Evolutionary conservation across 768 basidiomycete species (phyloP).

Genomic region (Lyophyllum shimeji): DNA sequence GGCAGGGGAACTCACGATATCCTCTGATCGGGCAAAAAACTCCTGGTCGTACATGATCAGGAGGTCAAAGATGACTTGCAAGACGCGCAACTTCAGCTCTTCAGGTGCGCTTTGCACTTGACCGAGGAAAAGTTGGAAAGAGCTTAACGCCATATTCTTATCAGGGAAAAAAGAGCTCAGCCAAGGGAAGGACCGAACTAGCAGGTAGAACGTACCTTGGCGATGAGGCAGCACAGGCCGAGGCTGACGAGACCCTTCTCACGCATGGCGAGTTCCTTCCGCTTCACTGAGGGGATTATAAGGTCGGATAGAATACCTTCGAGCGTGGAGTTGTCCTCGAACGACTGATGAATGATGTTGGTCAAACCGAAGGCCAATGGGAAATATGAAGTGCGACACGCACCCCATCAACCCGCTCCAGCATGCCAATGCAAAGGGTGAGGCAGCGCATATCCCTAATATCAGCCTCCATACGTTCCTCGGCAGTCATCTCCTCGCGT

Average conservation of each 20-base stretch:
- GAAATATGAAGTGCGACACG: constrained; percentile 29
- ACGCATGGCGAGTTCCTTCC: constrained; percentile 79
- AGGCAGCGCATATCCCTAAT: constrained; percentile 81
- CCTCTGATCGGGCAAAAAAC: constrained; percentile 56
- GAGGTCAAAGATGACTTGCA: constrained; percentile 89
- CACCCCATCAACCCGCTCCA: constrained; percentile 90
- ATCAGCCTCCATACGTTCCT: constrained; percentile 66
- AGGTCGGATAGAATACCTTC: constrained; percentile 82
- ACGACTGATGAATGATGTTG: constrained; percentile 50
- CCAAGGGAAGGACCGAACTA: background rate
- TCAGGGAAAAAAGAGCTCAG: background rate
- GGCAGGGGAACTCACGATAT: constrained; percentile 32
- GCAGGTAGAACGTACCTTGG: constrained; percentile 43
- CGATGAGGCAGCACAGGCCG: constrained; percentile 85
- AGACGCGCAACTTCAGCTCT: constrained; percentile 71
- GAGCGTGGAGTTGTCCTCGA: constrained; percentile 78
- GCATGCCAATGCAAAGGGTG: constrained; percentile 78
- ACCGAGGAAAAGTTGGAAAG: constrained; percentile 83
- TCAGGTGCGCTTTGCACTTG: constrained; percentile 79
- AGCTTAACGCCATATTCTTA: constrained; percentile 60
- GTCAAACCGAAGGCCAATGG: background rate
- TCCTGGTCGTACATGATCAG: constrained; percentile 87
- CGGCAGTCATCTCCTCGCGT: constrained; percentile 60
- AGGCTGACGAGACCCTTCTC: constrained; percentile 81
- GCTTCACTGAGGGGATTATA: constrained; percentile 86